Conservation (phyloP, 2,329 filamentous ascomycete species). For the Cladosporium halotolerans region DNA sequence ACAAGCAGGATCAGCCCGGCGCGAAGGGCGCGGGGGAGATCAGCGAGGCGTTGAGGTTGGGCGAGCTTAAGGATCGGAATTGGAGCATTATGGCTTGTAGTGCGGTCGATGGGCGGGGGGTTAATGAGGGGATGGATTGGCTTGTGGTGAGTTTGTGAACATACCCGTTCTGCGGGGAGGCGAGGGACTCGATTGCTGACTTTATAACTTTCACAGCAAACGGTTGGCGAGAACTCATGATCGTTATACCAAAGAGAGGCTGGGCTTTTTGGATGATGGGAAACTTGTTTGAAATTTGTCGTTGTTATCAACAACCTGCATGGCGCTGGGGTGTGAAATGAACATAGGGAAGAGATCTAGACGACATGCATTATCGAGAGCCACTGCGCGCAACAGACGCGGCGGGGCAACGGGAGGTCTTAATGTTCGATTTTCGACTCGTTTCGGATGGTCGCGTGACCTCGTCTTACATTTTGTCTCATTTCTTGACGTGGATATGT, state of each 20-base stretch:
- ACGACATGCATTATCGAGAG: background rate
- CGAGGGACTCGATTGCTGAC: background rate
- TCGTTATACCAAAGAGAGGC: background rate
- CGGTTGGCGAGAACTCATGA: slow-evolving; percentile 15
- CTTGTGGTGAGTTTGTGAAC: slow-evolving; percentile 64
- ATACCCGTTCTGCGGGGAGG: background rate
- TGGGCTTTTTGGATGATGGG: background rate
- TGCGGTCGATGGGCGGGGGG: slow-evolving; percentile 88
- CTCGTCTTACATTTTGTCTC: no score
- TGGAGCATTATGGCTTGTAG: slow-evolving; percentile 99
- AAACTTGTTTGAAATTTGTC: background rate
- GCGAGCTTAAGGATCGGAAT: slow-evolving; percentile 89
- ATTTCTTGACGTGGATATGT: background rate
- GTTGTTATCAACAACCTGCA: background rate
- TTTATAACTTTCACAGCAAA: slow-evolving; percentile 6
- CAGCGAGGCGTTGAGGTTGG: slow-evolving; percentile 82
- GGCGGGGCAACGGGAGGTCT: no score
- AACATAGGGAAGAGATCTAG: background rate
- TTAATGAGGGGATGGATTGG: slow-evolving; percentile 99
- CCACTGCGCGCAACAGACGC: no score
- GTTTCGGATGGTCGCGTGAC: no score
- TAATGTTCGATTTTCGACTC: no score
- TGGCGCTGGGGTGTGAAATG: slow-evolving; percentile 10
- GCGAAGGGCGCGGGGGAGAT: slow-evolving; percentile 96
- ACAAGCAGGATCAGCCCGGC: slow-evolving; percentile 97